Conservation (phyloP, 768 basidiomycete species). For the Exsudoporus frostii region DNA sequence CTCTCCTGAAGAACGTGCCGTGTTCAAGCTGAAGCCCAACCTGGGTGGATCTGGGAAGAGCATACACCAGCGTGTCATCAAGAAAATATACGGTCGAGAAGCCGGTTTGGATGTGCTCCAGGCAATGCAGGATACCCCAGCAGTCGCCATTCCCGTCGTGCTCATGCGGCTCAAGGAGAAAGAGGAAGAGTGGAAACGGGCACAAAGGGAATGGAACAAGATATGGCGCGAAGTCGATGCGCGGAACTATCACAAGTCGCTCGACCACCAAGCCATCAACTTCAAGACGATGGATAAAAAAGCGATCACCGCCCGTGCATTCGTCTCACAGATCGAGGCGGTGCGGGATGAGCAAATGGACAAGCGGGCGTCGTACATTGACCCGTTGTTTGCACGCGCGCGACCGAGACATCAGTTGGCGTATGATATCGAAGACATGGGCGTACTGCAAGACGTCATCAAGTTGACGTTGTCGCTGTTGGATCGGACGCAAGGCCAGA, state of each 20-base stretch:
- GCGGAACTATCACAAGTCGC: constrained; percentile 86
- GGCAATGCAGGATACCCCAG: constrained; percentile 91
- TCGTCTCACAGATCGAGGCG: constrained; percentile 82
- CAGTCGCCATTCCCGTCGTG: constrained; percentile 85
- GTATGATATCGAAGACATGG: constrained; percentile 68
- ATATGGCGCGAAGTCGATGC: constrained; percentile 97
- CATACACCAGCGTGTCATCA: constrained; percentile 89
- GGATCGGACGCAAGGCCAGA: constrained; percentile 80
- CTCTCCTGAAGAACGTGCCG: constrained; percentile 69
- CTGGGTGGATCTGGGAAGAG: constrained; percentile 80
- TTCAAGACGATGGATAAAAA: constrained; percentile 94
- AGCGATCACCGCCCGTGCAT: constrained; percentile 65
- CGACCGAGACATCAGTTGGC: constrained; percentile 76
- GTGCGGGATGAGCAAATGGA: constrained; percentile 80
- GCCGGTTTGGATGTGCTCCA: constrained; percentile 76
- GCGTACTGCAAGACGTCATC: constrained; percentile 79
- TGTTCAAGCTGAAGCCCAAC: constrained; percentile 86
- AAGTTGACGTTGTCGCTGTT: constrained; percentile 89
- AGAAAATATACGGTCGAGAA: constrained; percentile 95
- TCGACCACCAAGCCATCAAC: constrained; percentile 89
- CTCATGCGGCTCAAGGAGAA: constrained; percentile 88
- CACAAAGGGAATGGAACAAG: constrained; percentile 97
- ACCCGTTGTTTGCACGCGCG: constrained; percentile 54
- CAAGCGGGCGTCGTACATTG: constrained; percentile 59
- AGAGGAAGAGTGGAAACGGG: constrained; percentile 98